phyloP scores from a whole-genome alignment of 1,284 basidiomycete species.

The Mycena citricolor region DNA sequence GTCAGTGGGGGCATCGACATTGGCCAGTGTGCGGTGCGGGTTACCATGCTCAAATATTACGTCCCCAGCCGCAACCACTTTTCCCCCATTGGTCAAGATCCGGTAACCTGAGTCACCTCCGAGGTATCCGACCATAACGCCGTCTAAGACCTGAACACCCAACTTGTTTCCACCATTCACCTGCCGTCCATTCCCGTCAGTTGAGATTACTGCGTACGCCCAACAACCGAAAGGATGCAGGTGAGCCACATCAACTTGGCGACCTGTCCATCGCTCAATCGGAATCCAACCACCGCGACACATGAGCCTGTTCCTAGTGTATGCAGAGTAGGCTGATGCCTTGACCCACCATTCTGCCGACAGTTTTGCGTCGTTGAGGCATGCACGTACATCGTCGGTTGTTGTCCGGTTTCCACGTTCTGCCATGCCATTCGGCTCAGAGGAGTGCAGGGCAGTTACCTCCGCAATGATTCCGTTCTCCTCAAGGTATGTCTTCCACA shows the following conservation, averaged over 20 bases:
- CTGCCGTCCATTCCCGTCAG: constrained; percentile 4
- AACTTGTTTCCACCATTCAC: constrained; percentile 7
- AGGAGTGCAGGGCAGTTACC: constrained; percentile 12
- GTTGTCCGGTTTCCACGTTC: constrained; percentile 8
- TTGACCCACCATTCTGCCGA: constrained; percentile 9
- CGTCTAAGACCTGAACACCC: neutral
- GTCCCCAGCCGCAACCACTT: neutral
- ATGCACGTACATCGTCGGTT: neutral
- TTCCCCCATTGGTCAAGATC: neutral
- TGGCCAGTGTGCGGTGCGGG: neutral
- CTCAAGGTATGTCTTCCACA: neutral
- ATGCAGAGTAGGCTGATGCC: constrained; percentile 1
- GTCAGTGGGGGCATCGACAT: neutral
- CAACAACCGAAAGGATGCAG: constrained; percentile 4
- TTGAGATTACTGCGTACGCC: constrained; percentile 1
- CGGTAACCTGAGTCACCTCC: constrained; percentile 1
- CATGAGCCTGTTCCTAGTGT: constrained; percentile 6
- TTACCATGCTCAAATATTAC: constrained; percentile 8
- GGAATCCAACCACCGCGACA: constrained; percentile 4
- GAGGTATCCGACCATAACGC: constrained; percentile 1
- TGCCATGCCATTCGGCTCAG: constrained; percentile 19
- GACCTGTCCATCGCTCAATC: neutral
- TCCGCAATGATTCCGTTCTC: constrained; percentile 8
- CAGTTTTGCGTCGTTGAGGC: constrained; percentile 2
- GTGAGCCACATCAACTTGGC: neutral